Base-by-base conservation (phyloP, 805 yeast species). In the Cyberlindnera xishuangbannaensis region DNA sequence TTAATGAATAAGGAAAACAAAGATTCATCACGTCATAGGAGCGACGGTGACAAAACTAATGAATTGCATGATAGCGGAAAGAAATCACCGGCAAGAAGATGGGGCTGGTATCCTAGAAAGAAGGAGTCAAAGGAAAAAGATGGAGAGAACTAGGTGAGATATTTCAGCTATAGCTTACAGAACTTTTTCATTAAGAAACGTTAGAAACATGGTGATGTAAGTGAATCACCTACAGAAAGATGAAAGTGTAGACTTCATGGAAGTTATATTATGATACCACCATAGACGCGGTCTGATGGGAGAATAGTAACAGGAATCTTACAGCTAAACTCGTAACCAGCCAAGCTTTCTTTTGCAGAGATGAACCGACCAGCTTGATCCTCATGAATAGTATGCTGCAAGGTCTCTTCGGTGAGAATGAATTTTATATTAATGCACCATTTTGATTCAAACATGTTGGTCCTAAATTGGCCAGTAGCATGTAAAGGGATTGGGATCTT, bases 251-350 rank as follows among this genome's bases (percentile, higher is more conserved):
- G 6, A 10, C 6, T 4, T n/a, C n/a, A n/a, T n/a, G n/a, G n/a
- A n/a, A 28, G 4, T 23, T 25, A 43, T 27, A 33, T 27, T 28
- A 58, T 56, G 54, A 71, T 59, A 7, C 77, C 78, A 24, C 73
- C 73, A 40, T 69, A 64, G 40, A 64, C 69, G 26, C 61, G 58
- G 23, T 65, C 58, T 5, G 71, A 53, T 2, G 77, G 75, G 13
- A 70, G 42, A 2, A 73, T 59, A 16, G 56, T 50, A 2, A 73
- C 24, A 2, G 78, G 77, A 6, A 73, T 47, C 25, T 65, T 55
- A 33, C 71, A 67, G 8, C 55, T 50, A 37, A 73, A 65, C 18
- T 59, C 66, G 15, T 47, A 52, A 7, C 71, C 71, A 15, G 53
- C 59, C 10, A 66, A 18, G 15, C 42, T 43, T 19, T 61, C 62